A percentile compares a stretch with the other conserved stretches of the same genome.
Evolutionary conservation across 148 eudicot genomes (phyloP).

Genomic region (Polygonum maritimum): DNA sequence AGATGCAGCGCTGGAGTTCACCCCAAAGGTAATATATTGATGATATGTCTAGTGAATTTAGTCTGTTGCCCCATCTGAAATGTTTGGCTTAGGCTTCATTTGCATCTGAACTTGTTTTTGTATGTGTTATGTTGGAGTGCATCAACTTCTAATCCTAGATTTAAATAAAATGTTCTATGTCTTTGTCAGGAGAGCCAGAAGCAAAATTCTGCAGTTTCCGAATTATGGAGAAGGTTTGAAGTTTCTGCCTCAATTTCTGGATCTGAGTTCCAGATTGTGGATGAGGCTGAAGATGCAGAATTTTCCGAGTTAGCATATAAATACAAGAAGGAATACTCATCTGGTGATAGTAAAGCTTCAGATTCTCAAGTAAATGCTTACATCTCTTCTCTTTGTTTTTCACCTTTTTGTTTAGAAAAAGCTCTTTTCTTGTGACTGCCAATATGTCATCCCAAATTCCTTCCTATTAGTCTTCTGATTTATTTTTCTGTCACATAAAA

Average conservation of each 20-base stretch:
- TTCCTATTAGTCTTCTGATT: slow-evolving; percentile 4
- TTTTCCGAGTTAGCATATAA: slow-evolving; percentile 50
- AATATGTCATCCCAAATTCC: neutral
- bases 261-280: slow-evolving; percentile 33
- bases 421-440: neutral
- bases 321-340: slow-evolving; percentile 25
- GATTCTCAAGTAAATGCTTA: slow-evolving; percentile 27
- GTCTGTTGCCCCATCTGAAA: neutral
- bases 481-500: slow-evolving; percentile 4
- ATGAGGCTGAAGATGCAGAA: slow-evolving; percentile 69
- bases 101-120: neutral
- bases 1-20: slow-evolving; percentile 27
- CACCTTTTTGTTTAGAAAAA: neutral
- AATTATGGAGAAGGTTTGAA: slow-evolving; percentile 47
- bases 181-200: slow-evolving; percentile 41
- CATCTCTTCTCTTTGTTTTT: neutral
- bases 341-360: slow-evolving; percentile 27
- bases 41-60: neutral
- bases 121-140: neutral
- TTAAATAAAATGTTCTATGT: neutral
- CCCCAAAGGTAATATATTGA: slow-evolving; percentile 30
- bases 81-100: neutral
- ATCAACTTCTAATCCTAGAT: neutral
- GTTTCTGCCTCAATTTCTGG: slow-evolving; percentile 37
- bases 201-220: slow-evolving; percentile 51